Conservation (phyloP, 371 early-diverging fungal genomes). For the Quaeritorhiza haematococci region DNA sequence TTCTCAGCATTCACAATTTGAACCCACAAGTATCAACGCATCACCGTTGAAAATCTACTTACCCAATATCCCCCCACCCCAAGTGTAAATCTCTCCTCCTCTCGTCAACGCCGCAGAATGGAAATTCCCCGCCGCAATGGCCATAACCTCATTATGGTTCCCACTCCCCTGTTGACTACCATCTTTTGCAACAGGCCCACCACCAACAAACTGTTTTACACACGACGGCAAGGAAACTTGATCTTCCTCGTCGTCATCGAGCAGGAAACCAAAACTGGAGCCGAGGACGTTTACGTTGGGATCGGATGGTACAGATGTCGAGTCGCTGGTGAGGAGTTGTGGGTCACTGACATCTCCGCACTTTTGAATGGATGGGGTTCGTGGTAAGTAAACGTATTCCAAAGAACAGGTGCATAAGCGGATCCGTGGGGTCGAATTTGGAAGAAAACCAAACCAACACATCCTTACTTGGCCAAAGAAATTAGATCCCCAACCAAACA, state of each 20-base stretch:
- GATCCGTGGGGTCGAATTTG: no score
- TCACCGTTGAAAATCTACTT: no score
- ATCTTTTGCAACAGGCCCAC: slow-evolving; percentile 5
- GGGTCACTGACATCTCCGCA: no score
- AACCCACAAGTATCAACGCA: slow-evolving; percentile 1
- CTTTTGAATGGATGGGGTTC: no score
- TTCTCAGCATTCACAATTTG: no score
- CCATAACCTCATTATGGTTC: not conserved
- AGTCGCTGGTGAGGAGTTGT: no score
- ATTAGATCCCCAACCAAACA: slow-evolving; percentile 31
- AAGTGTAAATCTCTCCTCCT: slow-evolving; percentile 19
- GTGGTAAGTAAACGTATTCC: no score
- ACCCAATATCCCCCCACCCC: slow-evolving; percentile 17
- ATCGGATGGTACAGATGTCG: no score
- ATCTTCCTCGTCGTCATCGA: slow-evolving; percentile 16
- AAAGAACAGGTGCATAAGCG: no score
- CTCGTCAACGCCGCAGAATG: slow-evolving; percentile 17
- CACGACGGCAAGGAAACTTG: slow-evolving; percentile 8
- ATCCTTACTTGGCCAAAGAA: slow-evolving; percentile 30
- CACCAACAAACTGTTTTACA: slow-evolving; percentile 2
- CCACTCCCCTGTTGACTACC: not conserved
- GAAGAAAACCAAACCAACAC: no score
- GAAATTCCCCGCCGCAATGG: slow-evolving; percentile 23
- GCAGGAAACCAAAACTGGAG: no score
- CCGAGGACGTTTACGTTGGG: no score